Conservation (phyloP, 768 basidiomycete genomes). For the Boletus sp. region DNA sequence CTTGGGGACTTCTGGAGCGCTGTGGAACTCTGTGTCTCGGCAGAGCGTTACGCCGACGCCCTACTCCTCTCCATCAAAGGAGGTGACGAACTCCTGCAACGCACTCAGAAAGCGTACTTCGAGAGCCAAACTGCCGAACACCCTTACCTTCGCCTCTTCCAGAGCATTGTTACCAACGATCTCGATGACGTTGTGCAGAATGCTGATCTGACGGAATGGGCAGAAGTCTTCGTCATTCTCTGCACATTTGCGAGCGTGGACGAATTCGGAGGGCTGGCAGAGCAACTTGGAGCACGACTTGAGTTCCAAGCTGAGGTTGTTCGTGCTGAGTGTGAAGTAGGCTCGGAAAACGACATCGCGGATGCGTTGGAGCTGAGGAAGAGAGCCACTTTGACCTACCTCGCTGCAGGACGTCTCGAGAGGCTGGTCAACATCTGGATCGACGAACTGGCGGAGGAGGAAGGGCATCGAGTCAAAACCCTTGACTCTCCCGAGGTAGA, state of each 20-base stretch:
- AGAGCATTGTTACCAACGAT: slow-evolving; percentile 90
- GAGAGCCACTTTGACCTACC: slow-evolving; percentile 89
- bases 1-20: slow-evolving; percentile 95
- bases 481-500: slow-evolving; percentile 38
- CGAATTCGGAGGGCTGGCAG: slow-evolving; percentile 84
- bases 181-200: slow-evolving; percentile 94
- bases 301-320: slow-evolving; percentile 77
- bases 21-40: slow-evolving; percentile 85
- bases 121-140: slow-evolving; percentile 68
- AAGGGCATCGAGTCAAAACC: slow-evolving; percentile 46
- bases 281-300: slow-evolving; percentile 87
- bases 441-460: slow-evolving; percentile 87
- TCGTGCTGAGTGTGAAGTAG: slow-evolving; percentile 46
- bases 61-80: slow-evolving; percentile 91
- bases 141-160: slow-evolving; percentile 91
- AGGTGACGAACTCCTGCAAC: slow-evolving; percentile 78
- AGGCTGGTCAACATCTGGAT: slow-evolving; percentile 87
- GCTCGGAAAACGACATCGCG: slow-evolving; percentile 35
- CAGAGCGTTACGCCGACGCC: slow-evolving; percentile 90
- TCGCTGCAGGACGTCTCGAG: slow-evolving; percentile 87
- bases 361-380: slow-evolving; percentile 55
- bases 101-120: slow-evolving; percentile 93
- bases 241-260: slow-evolving; percentile 88
- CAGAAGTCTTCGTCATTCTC: slow-evolving; percentile 92
- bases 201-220: slow-evolving; percentile 92